Conservation (phyloP, 2,329 filamentous ascomycete genomes). For the Colletotrichum lentis region DNA sequence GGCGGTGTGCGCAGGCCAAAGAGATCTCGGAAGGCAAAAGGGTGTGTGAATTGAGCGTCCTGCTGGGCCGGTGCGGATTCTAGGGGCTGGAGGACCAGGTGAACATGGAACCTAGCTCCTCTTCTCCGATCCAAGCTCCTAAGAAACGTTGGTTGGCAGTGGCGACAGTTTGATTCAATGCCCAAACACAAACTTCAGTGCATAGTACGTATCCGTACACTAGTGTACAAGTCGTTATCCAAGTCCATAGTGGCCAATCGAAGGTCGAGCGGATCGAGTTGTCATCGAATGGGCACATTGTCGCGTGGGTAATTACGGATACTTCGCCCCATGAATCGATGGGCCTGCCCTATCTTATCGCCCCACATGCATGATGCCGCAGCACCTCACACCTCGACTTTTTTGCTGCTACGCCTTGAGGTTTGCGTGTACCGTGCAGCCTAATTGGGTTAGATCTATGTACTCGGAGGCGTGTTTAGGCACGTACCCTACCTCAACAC, state of each 20-base stretch:
- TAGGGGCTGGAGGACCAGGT: constrained; percentile 21
- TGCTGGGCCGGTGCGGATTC: constrained; percentile 7
- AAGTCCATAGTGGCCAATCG: background rate
- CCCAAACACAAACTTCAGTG: background rate
- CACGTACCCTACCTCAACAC: constrained; percentile 21
- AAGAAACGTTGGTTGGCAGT: constrained; percentile 19
- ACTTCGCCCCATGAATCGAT: no score
- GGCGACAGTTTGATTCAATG: constrained; percentile 12
- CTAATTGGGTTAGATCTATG: background rate
- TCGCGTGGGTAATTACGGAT: no score
- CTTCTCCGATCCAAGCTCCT: constrained; percentile 6
- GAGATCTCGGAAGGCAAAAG: constrained; percentile 22
- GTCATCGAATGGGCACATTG: background rate
- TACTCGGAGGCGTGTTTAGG: background rate
- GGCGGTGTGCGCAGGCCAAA: constrained; percentile 27
- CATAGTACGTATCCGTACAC: background rate
- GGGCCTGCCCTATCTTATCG: constrained; percentile 22
- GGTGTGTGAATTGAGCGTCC: constrained; percentile 3
- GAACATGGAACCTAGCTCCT: constrained; percentile 34
- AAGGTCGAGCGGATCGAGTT: background rate
- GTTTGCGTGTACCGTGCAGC: background rate
- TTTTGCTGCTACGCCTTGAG: constrained; percentile 19
- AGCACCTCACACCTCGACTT: constrained; percentile 22
- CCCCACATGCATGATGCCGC: constrained; percentile 7
- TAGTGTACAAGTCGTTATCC: no score